Conservation (phyloP, 129 eudicot genomes). For the Artemisia annua region DNA sequence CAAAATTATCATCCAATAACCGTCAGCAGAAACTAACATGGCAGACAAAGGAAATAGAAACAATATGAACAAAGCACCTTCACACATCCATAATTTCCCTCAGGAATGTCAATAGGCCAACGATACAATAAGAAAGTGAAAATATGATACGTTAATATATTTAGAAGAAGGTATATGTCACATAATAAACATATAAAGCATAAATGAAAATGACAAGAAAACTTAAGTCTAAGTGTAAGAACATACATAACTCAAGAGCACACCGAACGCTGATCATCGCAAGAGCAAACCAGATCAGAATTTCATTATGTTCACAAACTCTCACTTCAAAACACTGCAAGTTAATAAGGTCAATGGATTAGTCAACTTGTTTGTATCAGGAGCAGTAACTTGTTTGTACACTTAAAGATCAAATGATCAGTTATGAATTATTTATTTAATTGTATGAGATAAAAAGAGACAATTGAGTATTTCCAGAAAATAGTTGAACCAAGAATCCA, state of each 20-base stretch:
- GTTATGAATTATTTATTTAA: not conserved
- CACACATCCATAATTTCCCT: slow-evolving; percentile 1
- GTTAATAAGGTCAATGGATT: slow-evolving; percentile 17
- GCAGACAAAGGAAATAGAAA: not conserved
- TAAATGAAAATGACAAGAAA: slow-evolving; percentile 3
- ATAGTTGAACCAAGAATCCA: not conserved
- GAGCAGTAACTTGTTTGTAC: slow-evolving; percentile 8
- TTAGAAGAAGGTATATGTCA: not conserved
- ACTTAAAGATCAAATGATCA: no score
- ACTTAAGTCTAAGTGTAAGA: slow-evolving; percentile 8
- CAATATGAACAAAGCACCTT: slow-evolving; percentile 12
- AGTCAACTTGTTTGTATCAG: not conserved
- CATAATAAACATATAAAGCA: slow-evolving; percentile 18
- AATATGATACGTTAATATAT: slow-evolving; percentile 11
- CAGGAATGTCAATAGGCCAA: slow-evolving; percentile 4
- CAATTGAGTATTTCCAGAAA: not conserved
- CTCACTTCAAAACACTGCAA: slow-evolving; percentile 61
- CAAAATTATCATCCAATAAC: not conserved
- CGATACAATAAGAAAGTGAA: slow-evolving; percentile 6
- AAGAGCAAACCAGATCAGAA: slow-evolving; percentile 17
- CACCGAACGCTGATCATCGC: slow-evolving; percentile 18
- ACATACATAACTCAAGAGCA: slow-evolving; percentile 30
- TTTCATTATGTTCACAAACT: slow-evolving; percentile 27
- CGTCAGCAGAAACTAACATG: not conserved
- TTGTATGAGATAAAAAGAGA: not conserved